Evolutionary conservation across 1,284 basidiomycete species (phyloP), one percentile per base, ranked within the genome.

Genomic region (Cryptococcus hybrid): DNA sequence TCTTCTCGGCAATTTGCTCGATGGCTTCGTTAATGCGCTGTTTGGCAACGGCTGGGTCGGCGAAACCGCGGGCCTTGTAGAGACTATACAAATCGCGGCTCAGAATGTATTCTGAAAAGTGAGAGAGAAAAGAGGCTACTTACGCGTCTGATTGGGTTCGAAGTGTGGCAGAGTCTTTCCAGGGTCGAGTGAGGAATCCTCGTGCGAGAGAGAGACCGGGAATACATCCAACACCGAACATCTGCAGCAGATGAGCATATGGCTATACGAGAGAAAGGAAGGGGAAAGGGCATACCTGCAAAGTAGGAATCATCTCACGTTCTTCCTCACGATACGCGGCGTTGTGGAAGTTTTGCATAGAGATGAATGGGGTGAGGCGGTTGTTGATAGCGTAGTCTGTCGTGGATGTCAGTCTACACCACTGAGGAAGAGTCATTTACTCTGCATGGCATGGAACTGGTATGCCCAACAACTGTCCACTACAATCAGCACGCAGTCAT

Each of bases 271-370:
- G 30, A 30, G 18, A 34, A 30, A 30, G 30, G 4, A 30, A 30
- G 3, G 3, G 30, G 30, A 4, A 30, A 30, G 30, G 30, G 4
- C 30, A 30, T 30, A 30, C 30, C 30, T 57, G 11, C 18, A 63
- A 50, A 12, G 59, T 65, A 5, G 84, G 84, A 67, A 84, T 81
- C 84, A 86, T 85, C 68, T 86, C 84, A 8, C 84, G 78, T 67
- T 85, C 85, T 60, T 86, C 84, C 62, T 86, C 84, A 5, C 84
- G 79, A 59, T 86, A 85, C 13, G 83, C 52, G 9, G 64, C 63
- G 52, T 64, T 66, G 55, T 69, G 62, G 53, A 62, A 66, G 51
- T 86, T 85, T 69, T 88, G 86, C 85, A 87, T 86, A 3, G 83
- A 84, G 60, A 85, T 82, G 73, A 85, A 85, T 0, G 82, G 83